A percentile compares a stretch with the other conserved stretches of the same genome.
phyloP scores from a whole-genome alignment of 305 asterid genomes.

The Solanum hybrid region DNA sequence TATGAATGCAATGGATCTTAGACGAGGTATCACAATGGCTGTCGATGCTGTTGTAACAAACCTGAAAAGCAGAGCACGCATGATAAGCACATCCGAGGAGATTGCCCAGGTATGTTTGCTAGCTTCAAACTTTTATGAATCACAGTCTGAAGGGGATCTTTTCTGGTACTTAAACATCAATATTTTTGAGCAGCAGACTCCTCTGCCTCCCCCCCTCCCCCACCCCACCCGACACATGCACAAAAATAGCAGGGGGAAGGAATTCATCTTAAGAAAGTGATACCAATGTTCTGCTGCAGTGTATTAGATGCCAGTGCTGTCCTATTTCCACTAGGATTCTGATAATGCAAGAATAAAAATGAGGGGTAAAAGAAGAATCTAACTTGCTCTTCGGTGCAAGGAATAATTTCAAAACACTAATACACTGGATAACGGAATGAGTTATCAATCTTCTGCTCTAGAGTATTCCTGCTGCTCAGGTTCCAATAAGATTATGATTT shows the following conservation, averaged over 20 bases:
- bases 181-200: not conserved
- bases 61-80: conserved; percentile 60
- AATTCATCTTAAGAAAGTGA: not conserved
- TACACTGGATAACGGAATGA: not conserved
- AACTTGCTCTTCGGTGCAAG: not conserved
- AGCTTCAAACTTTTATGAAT: not conserved
- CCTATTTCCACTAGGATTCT: not conserved
- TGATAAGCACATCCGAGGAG: conserved; percentile 70
- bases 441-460: not conserved
- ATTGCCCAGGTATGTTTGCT: conserved; percentile 44
- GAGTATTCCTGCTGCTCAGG: not conserved
- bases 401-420: not conserved
- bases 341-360: not conserved
- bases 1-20: conserved; percentile 69
- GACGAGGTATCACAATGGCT: conserved; percentile 63
- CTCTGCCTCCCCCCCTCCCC: not conserved
- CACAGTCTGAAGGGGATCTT: not conserved
- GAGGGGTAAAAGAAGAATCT: not conserved
- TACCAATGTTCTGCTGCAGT: not conserved
- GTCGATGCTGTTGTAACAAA: conserved; percentile 57
- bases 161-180: not conserved
- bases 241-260: not conserved
- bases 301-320: not conserved
- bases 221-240: not conserved
- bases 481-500: not conserved